These are phyloP conservation scores for Coffea eugenioides DNA, from an alignment of 257 asterid species.

Conservation along the genomic window DNA sequence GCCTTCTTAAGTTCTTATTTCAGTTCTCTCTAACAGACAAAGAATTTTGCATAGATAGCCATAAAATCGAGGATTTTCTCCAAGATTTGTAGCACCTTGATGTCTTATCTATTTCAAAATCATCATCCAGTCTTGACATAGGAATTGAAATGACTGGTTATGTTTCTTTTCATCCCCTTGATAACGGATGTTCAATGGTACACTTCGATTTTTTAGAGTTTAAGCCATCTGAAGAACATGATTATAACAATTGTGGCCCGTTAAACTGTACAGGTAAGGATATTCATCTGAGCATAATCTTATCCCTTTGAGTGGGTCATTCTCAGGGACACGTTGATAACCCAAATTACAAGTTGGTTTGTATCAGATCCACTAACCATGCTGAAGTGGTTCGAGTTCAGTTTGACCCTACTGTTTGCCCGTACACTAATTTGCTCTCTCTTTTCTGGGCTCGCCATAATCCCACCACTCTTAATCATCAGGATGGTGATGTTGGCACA, in stretches of 20 bases:
- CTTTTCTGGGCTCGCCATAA: conserved; percentile 76
- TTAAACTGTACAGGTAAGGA: conserved; percentile 26
- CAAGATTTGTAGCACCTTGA: conserved; percentile 57
- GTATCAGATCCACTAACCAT: conserved; percentile 69
- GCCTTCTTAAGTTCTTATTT: too few species aligned
- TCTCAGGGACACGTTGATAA: conserved; percentile 63
- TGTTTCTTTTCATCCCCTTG: conserved; percentile 54
- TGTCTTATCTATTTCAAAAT: conserved; percentile 27
- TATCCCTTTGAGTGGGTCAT: conserved; percentile 44
- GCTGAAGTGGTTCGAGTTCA: conserved; percentile 74
- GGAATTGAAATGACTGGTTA: conserved; percentile 34
- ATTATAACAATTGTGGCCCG: conserved; percentile 16
- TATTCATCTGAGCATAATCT: conserved; percentile 9
- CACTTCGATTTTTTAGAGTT: conserved; percentile 33
- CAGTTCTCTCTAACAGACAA: conserved; percentile 10
- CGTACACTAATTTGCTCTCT: conserved; percentile 50
- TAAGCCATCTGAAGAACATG: conserved; percentile 40
- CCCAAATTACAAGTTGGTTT: conserved; percentile 61
- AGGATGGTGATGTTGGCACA: conserved; percentile 75
- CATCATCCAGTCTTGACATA: conserved; percentile 31
- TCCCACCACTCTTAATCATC: conserved; percentile 80
- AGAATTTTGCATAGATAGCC: conserved; percentile 31
- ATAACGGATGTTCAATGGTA: conserved; percentile 13
- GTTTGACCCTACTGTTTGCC: conserved; percentile 63
- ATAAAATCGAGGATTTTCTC: conserved; percentile 41